These are phyloP conservation scores for Aspergillus udagawae DNA, from an alignment of 2,329 filamentous ascomycete species.

Conservation along the genomic window DNA sequence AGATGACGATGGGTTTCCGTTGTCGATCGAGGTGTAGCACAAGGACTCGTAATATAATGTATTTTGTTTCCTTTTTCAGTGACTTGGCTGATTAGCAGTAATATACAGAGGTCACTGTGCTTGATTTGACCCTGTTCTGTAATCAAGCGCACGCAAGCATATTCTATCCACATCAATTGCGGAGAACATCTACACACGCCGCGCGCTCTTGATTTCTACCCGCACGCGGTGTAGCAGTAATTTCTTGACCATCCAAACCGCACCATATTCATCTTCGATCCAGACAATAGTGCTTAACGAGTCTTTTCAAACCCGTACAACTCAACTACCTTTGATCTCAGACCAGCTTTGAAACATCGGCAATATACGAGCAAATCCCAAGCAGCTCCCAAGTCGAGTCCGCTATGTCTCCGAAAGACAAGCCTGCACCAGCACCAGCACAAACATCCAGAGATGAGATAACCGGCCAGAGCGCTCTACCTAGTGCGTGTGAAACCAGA, in stretches of 20 bases:
- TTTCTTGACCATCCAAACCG: not conserved
- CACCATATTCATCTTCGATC: not conserved
- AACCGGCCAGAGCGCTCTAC: conserved; percentile 79
- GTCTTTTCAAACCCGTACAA: not conserved
- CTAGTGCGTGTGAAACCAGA: conserved; percentile 56
- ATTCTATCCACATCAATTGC: not conserved
- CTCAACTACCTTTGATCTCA: not conserved
- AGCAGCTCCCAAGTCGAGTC: not conserved
- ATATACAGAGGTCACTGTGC: not conserved
- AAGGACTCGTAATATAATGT: not conserved
- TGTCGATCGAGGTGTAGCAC: not conserved
- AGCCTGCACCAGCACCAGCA: conserved; percentile 47
- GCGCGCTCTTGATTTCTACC: not conserved
- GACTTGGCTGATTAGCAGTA: not conserved
- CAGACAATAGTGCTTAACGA: not conserved
- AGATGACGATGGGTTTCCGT: not conserved
- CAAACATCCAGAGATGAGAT: conserved; percentile 65
- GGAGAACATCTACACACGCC: not conserved
- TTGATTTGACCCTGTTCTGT: not conserved
- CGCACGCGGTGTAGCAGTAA: not conserved
- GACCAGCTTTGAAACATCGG: not conserved
- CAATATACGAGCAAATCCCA: not conserved
- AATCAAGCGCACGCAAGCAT: not conserved
- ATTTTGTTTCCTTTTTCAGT: not conserved
- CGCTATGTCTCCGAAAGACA: conserved; percentile 82